These are phyloP conservation scores for Ploettnerulaceae sp. DNA, from an alignment of 2,329 filamentous ascomycete species.

Conservation along the genomic window DNA sequence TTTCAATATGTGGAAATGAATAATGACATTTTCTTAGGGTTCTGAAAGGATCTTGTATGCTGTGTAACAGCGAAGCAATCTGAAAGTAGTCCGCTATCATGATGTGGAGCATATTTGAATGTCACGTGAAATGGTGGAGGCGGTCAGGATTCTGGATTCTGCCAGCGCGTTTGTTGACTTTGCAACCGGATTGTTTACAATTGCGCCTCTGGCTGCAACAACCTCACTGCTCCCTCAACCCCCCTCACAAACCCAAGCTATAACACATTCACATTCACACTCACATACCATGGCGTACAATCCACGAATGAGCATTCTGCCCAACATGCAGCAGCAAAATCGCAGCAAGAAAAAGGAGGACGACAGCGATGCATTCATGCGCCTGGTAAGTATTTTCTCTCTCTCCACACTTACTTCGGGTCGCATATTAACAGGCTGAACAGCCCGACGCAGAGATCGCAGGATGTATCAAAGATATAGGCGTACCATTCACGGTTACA, in stretches of 20 bases:
- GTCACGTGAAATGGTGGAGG: neutral
- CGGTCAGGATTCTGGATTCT: neutral
- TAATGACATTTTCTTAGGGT: too few species aligned
- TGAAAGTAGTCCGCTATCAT: too few species aligned
- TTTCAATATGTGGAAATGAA: too few species aligned
- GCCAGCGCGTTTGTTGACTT: constrained; percentile 11
- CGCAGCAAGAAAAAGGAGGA: constrained; percentile 50
- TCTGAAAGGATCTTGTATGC: too few species aligned
- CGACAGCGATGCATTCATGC: constrained; percentile 53
- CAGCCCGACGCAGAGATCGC: constrained; percentile 73
- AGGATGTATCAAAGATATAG: constrained; percentile 95
- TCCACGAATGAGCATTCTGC: constrained; percentile 47
- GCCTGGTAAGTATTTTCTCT: constrained; percentile 40
- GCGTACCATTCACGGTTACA: constrained; percentile 77
- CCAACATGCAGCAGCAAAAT: constrained; percentile 42
- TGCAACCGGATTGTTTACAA: constrained; percentile 13
- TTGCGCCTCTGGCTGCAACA: constrained; percentile 5
- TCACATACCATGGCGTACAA: constrained; percentile 44
- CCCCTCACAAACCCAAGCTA: neutral
- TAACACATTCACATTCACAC: too few species aligned
- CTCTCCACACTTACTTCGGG: neutral
- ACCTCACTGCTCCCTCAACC: neutral
- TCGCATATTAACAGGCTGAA: constrained; percentile 16
- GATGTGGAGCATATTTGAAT: too few species aligned
- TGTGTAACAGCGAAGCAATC: too few species aligned